Evolutionary conservation across 2,329 filamentous ascomycete species (phyloP), one percentile per base, ranked within the genome.

Genomic region (Fusarium tanahbumbuense): DNA sequence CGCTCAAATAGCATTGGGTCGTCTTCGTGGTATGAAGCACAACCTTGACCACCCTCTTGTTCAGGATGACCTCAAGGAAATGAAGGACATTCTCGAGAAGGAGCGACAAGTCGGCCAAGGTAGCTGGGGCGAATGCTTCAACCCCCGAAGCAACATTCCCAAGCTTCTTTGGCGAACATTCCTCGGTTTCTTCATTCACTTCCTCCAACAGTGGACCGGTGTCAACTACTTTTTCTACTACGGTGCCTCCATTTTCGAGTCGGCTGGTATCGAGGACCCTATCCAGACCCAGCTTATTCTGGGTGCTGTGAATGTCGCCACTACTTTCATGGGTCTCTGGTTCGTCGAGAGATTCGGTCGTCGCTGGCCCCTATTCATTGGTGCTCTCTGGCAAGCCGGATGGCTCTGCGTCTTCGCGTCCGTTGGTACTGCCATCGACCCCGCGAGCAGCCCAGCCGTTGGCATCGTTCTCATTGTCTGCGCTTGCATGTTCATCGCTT

Each of bases 401-500:
- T 92, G 89, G 83, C 84, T 92, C 54, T 80, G 90, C 37, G 81
- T 93, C 63, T 92, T 91, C 75, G 89, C 87, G 30, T 82, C 84
- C 0, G 83, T 91, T 32, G 86, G 89, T 10, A 83, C 84, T 32
- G 79, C 78, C 11, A 72, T 79, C 44, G 73, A 83, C 47, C 85
- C 83, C 0, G 78, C 78, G 8, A 75, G 77, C 37, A 85, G 81
- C 70, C 77, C 79, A 12, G 77, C 81, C 1, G 84, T 88, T 15
- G 91, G 91, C 13, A 87, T 88, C 8, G 85, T 90, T 64, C 90
- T 93, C 86, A 92, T 93, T 70, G 88, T 91, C 12, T 88, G 91
- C 56, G 89, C 91, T 5, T 92, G 89, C 78, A 87, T 93, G 82
- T 93, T 93, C 79, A 93, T 93, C 59, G 86, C 88, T 50, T 90